phyloP scores from a whole-genome alignment of 2,329 filamentous ascomycete genomes.

The Fusarium sp. region DNA sequence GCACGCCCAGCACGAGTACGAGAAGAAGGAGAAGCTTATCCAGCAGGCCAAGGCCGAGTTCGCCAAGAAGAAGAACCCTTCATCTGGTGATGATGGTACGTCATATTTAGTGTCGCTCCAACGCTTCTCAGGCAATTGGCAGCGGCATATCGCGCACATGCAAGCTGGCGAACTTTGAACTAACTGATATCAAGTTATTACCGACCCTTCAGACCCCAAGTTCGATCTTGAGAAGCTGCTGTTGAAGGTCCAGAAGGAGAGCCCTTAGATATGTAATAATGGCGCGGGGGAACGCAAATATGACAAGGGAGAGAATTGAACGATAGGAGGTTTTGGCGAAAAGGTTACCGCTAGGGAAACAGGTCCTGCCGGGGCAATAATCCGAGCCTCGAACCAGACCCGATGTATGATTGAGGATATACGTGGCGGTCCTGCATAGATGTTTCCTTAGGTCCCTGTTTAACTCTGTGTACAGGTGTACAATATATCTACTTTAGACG shows the following conservation, averaged over 20 bases:
- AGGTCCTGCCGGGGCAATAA: conserved; percentile 45
- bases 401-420: conserved; percentile 57
- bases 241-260: conserved; percentile 69
- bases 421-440: conserved; percentile 63
- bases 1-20: conserved; percentile 83
- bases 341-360: conserved; percentile 41
- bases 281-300: conserved; percentile 32
- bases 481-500: conserved; percentile 65
- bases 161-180: conserved; percentile 19
- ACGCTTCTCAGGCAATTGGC: conserved; percentile 25
- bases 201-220: conserved; percentile 83
- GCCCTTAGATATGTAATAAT: conserved; percentile 56
- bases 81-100: conserved; percentile 53
- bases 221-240: conserved; percentile 94
- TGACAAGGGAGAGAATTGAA: conserved; percentile 49
- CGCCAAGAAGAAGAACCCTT: conserved; percentile 76
- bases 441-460: conserved; percentile 60
- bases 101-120: conserved; percentile 19
- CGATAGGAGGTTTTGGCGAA: conserved; percentile 42
- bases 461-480: conserved; percentile 65
- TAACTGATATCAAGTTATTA: conserved; percentile 50
- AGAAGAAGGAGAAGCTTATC: conserved; percentile 93
- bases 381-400: conserved; percentile 50
- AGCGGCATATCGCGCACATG: conserved; percentile 19
- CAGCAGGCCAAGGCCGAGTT: conserved; percentile 92